Evolutionary conservation across 2,329 filamentous ascomycete genomes (phyloP), one percentile per base, ranked within the genome.

Genomic region (Colletotrichum salicis): DNA sequence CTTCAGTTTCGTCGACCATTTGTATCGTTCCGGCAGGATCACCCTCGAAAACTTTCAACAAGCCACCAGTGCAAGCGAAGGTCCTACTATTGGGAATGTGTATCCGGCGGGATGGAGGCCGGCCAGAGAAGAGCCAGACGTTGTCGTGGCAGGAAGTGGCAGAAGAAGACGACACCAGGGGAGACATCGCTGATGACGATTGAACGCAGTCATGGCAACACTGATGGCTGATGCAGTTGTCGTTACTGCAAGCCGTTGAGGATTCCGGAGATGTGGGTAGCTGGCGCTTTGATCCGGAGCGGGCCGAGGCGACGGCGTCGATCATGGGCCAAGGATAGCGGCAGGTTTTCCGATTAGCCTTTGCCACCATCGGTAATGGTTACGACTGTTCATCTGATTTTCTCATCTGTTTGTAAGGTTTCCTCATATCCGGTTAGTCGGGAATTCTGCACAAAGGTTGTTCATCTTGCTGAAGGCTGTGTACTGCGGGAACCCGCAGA

Each of bases 1-100:
- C 55, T 72, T 72, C 29, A 60, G 69, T 6, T 59, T 69, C 3
- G 55, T 72, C 27, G 66, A 69, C 11, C 70, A 72, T 24, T 48
- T 72, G 13, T 56, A 72, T 31, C 12, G 12, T 4, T n/a, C 27
- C 22, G 45, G 60, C 8, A 35, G 55, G 22, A 64, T 72, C n/a
- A 22, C 65, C 5, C 22, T 41, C 6, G 54, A 64, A n/a, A 29
- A 45, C 5, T 72, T 64, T 22, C 33, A 59, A 27, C 60, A 7
- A 12, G 70, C 65, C 10, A 64, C 19, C 6, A 55, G 24, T 12
- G 19, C 35, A 29, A 69, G 66, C n/a, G 70, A 72, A 35, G 65
- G 59, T 11, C 70, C 59, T 31, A 19, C 27, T 29, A 15, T 35
- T 37, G 19, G 11, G 8, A 54, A 19, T 13, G 29, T 72, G 2